Conservation (phyloP, 495 filamentous ascomycete genomes). For the Parathielavia hyrcaniae region DNA sequence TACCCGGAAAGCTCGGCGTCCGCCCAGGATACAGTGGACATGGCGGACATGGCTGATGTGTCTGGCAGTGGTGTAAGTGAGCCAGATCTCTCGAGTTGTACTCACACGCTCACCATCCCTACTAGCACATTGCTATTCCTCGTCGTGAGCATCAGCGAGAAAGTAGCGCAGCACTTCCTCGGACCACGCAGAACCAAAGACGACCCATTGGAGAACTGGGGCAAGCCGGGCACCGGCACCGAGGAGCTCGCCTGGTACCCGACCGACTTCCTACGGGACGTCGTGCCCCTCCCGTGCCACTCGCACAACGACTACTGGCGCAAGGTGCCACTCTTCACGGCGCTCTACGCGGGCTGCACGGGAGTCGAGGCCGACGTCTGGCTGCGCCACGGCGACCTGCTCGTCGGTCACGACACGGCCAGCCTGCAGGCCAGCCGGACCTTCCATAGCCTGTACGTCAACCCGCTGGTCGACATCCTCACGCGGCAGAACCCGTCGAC, state of each 20-base stretch:
- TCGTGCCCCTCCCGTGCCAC: constrained; percentile 62
- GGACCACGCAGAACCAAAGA: constrained; percentile 23
- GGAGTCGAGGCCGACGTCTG: constrained; percentile 89
- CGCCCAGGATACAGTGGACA: background rate
- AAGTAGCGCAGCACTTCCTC: constrained; percentile 2
- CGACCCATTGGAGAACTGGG: constrained; percentile 52
- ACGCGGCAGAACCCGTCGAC: constrained; percentile 48
- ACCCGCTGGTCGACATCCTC: constrained; percentile 55
- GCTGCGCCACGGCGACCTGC: constrained; percentile 62
- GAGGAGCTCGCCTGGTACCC: constrained; percentile 57
- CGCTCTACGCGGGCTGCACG: constrained; percentile 57
- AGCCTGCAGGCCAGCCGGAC: constrained; percentile 52
- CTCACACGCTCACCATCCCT: background rate
- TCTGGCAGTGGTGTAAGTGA: constrained; percentile 16
- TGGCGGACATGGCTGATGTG: constrained; percentile 9
- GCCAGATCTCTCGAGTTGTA: too few species aligned
- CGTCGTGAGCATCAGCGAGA: background rate
- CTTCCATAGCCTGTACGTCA: constrained; percentile 57
- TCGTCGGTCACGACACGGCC: constrained; percentile 53
- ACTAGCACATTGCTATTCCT: constrained; percentile 2
- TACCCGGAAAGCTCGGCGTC: background rate
- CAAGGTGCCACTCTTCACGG: constrained; percentile 59
- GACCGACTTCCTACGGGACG: constrained; percentile 67
- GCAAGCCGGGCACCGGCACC: constrained; percentile 43
- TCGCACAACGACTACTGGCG: constrained; percentile 95